Evolutionary conservation across 495 filamentous ascomycete genomes (phyloP).

Genomic region (Xylaria telfairii): DNA sequence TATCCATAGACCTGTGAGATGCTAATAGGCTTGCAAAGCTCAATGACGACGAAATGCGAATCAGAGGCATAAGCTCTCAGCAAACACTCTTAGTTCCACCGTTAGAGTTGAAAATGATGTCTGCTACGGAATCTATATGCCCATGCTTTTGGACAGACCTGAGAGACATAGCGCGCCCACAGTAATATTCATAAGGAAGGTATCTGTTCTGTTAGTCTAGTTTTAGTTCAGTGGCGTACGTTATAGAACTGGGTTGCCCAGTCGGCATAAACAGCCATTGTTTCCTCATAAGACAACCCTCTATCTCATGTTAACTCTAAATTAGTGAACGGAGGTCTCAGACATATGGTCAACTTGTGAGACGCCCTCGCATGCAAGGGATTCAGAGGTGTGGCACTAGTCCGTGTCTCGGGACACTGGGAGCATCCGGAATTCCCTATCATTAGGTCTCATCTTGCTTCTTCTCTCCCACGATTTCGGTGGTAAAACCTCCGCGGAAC

Average conservation of each 20-base stretch:
- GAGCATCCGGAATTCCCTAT: conserved; percentile 6
- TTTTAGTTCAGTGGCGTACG: too few species aligned
- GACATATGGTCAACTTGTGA: conserved; percentile 3
- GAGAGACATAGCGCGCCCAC: neutral
- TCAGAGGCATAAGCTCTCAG: neutral
- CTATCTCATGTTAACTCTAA: neutral
- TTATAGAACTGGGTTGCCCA: neutral
- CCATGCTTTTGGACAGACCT: neutral
- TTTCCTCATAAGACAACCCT: neutral
- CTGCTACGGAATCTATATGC: neutral
- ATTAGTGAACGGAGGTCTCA: conserved; percentile 1
- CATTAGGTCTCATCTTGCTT: neutral
- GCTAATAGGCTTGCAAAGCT: neutral
- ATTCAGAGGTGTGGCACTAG: neutral
- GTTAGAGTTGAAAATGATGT: neutral
- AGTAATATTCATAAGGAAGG: neutral
- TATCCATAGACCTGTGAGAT: neutral
- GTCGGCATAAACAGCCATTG: neutral
- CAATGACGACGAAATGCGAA: neutral
- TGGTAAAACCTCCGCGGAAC: neutral
- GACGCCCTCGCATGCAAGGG: conserved; percentile 5
- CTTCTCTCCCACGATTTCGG: neutral
- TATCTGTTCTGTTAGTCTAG: neutral
- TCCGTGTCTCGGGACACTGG: conserved; percentile 19
- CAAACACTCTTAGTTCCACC: neutral